Evolutionary conservation across 2,329 filamentous ascomycete species (phyloP), one percentile per base, ranked within the genome.

Genomic region (Macroventuria anomochaeta): DNA sequence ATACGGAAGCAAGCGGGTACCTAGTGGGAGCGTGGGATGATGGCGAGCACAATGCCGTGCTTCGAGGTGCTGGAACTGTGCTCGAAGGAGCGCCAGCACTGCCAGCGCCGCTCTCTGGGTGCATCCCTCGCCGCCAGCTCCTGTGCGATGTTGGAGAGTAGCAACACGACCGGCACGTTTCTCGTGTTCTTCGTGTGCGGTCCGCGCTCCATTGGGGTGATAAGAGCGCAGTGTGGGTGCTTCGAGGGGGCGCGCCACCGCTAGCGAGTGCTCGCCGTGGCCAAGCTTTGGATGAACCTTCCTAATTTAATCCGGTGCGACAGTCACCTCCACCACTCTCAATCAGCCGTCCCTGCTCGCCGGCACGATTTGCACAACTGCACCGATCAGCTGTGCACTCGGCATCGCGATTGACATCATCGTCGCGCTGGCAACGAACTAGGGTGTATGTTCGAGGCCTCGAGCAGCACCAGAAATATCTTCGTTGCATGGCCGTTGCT

Each of bases 1-100:
- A 63, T 52, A 58, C 54, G 54, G 51, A 54, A 36, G 33, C 44
- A 53, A 57, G 67, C 68, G 68, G 67, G 64, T 67, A 64, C 63
- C 65, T 69, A 62, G 58, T 53, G 37, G 13, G 23, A 65, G 61
- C 49, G 23, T 26, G 46, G 52, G 17, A 25, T 11, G 8, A 53
- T 42, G 47, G 47, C 48, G 57, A 49, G 51, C 51, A 48, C 46
- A 48, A 53, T 53, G 53, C 49, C 25, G 59, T 51, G 49, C 52
- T 33, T 31, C 28, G 44, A 38, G 50, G 48, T 12, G 12, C 29
- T 13, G 10, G 23, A 15, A 23, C 8, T 12, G 17, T 23, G 38
- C 48, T 40, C 29, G 20, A 26, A 47, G 29, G 26, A 47, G 42
- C 50, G 38, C 43, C 37, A 32, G 34, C 36, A 40, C 58, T 56